phyloP scores from a whole-genome alignment of 2,329 filamentous ascomycete genomes.

The Cladosporium velox region DNA sequence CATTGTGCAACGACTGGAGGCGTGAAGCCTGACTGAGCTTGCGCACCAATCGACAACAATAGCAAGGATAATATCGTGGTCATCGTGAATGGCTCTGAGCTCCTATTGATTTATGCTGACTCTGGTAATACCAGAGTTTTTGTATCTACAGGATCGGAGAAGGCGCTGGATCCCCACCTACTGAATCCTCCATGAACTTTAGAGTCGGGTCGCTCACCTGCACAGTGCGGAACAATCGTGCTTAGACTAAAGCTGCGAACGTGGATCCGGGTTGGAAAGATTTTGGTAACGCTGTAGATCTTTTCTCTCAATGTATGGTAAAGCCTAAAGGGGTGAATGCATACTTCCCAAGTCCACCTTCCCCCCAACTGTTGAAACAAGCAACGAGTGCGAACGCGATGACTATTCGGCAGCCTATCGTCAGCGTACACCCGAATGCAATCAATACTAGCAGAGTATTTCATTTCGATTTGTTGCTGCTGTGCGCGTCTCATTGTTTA shows the following conservation, averaged over 20 bases:
- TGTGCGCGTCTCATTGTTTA: neutral
- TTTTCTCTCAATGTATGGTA: neutral
- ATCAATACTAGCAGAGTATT: neutral
- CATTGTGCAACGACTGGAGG: slow-evolving; percentile 22
- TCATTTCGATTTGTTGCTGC: no score
- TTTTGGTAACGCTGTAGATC: neutral
- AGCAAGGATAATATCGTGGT: neutral
- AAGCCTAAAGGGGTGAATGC: neutral
- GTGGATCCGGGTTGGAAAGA: neutral
- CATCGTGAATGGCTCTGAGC: neutral
- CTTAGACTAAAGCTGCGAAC: neutral
- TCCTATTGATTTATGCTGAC: no score
- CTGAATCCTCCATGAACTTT: neutral
- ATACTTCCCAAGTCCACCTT: neutral
- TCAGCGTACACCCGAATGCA: neutral
- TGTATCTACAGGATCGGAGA: neutral
- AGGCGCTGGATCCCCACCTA: neutral
- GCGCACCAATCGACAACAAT: neutral
- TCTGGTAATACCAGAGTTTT: neutral
- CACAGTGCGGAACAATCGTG: neutral
- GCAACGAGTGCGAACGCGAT: neutral
- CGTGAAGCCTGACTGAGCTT: slow-evolving; percentile 21
- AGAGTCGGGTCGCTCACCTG: neutral
- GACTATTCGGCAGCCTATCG: neutral
- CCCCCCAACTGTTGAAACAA: no score